Evolutionary conservation across 768 basidiomycete genomes (phyloP), one percentile per base, ranked within the genome.

Genomic region (Pleurotus pulmonarius): DNA sequence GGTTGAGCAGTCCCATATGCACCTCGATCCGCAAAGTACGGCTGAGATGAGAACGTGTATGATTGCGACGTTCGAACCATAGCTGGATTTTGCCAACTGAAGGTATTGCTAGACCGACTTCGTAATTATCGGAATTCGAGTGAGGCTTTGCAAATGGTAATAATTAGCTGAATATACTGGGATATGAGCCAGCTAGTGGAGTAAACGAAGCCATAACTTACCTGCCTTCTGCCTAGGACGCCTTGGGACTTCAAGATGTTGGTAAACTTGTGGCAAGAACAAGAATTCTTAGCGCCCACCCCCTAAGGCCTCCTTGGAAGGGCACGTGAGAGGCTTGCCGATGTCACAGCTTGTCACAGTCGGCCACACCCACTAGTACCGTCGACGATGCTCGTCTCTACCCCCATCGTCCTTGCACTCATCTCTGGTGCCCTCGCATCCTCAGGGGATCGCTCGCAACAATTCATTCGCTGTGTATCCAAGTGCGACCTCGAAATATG

Each of bases 11-110:
- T 80, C 1, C 88, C 90, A 65, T 87, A 77, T 7, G 69, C 58
- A 2, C 90, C 90, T 56, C 89, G 80, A 65, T 92, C 89, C 59
- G 83, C 82, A 65, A 93, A 92, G 72, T 89, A 90, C 2, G 86
- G 71, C 9, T 83, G 77, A 22, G 86, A 77, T 0, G 90, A 92
- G 71, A 92, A 92, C 1, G 90, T 88, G 9, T 73, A 74, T 20
- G 76, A 69, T 65, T 80, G 77, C 40, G 73, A 75, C 37, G 72
- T 69, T 54, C 80, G 76, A 58, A 75, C 76, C 78, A 80, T 81
- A 18, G 25, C 15, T 43, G 29, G 29, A 8, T 34, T 34, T 34
- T 4, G 29, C 11, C 29, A 3, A 34, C 29, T 34, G 11, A 34
- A 34, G 46, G 29, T 48, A 15, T 22, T 25, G 46, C 29, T 34